phyloP scores from a whole-genome alignment of 202 grass and related monocot genomes.

The Setaria italica region DNA sequence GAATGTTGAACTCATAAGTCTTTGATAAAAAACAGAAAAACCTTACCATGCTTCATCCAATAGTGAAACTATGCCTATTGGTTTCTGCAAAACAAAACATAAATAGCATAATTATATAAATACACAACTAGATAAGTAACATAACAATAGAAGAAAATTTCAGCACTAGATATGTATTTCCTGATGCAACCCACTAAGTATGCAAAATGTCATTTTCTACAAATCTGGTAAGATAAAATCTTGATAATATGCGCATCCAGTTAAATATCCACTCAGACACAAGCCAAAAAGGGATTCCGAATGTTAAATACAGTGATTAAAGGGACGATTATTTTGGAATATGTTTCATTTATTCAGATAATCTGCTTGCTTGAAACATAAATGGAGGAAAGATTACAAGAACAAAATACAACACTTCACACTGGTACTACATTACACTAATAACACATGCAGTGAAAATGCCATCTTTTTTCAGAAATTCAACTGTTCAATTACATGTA shows the following conservation, averaged over 20 bases:
- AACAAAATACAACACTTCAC: not conserved
- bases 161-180: slow-evolving; percentile 21
- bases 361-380: slow-evolving; percentile 5
- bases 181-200: not conserved
- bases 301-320: not conserved
- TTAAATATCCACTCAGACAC: slow-evolving; percentile 30
- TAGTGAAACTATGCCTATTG: slow-evolving; percentile 91
- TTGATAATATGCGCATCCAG: not conserved
- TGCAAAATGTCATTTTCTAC: slow-evolving; percentile 12
- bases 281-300: not conserved
- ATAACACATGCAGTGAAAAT: not conserved
- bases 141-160: not conserved
- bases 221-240: slow-evolving; percentile 3
- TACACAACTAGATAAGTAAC: not conserved
- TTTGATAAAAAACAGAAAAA: slow-evolving; percentile 41
- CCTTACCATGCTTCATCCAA: slow-evolving; percentile 93
- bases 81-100: slow-evolving; percentile 72
- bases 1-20: slow-evolving; percentile 21
- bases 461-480: not conserved
- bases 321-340: not conserved
- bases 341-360: slow-evolving; percentile 14
- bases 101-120: slow-evolving; percentile 33
- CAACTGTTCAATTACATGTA: not conserved
- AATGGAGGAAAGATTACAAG: not conserved
- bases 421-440: not conserved